Percentiles rank a stretch among this genome's conserved stretches.
These are phyloP conservation scores for Tuber aestivum DNA, from an alignment of 495 filamentous ascomycete genomes.

Conservation along the genomic window DNA sequence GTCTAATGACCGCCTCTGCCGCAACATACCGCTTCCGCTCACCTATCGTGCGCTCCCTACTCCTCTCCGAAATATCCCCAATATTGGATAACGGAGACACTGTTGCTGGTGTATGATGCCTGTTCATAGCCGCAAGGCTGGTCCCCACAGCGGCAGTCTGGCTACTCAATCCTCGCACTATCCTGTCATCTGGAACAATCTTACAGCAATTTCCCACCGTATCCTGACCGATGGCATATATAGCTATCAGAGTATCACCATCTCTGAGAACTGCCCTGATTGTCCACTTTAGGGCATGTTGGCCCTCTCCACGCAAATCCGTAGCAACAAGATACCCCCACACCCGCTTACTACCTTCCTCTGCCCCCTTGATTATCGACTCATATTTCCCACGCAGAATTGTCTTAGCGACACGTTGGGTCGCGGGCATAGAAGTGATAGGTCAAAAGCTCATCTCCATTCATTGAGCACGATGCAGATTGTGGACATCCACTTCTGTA, in stretches of 20 bases:
- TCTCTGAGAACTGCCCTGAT: conserved; percentile 92
- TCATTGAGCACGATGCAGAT: conserved; percentile 78
- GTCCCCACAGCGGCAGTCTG: conserved; percentile 27
- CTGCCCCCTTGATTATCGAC: conserved; percentile 63
- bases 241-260: conserved; percentile 85
- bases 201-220: conserved; percentile 48
- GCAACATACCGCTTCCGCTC: conserved; percentile 76
- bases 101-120: conserved; percentile 34
- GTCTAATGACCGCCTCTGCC: conserved; percentile 66
- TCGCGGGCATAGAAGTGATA: conserved; percentile 65
- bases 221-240: conserved; percentile 87
- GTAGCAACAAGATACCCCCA: conserved; percentile 89
- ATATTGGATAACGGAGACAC: conserved; percentile 22
- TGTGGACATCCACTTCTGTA: conserved; percentile 71
- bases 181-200: conserved; percentile 39
- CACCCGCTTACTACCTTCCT: conserved; percentile 66
- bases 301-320: conserved; percentile 85
- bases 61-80: conserved; percentile 31
- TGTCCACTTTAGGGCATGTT: conserved; percentile 92
- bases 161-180: conserved; percentile 21
- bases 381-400: conserved; percentile 81
- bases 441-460: conserved; percentile 72
- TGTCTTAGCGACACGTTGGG: conserved; percentile 73
- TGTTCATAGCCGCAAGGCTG: conserved; percentile 14
- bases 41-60: conserved; percentile 47